Percentiles rank a stretch among this genome's conserved stretches.
Evolutionary conservation across 2,329 filamentous ascomycete genomes (phyloP).

Genomic region (Trichoderma afroharzianum): DNA sequence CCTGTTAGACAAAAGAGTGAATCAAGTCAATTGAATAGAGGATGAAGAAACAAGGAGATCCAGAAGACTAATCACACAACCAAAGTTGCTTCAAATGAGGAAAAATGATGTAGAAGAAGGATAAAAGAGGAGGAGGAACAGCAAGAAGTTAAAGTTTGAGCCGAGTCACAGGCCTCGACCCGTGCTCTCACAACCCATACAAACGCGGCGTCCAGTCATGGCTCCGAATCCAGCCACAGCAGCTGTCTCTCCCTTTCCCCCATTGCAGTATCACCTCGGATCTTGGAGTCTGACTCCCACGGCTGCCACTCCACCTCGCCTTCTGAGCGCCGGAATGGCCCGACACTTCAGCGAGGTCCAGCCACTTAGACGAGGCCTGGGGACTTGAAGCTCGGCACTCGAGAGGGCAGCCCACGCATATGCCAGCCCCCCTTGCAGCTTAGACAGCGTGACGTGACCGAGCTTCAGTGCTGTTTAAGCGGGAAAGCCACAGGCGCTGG

Average conservation of each 20-base stretch:
- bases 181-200: background rate
- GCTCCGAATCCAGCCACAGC: constrained; percentile 6
- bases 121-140: background rate
- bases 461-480: background rate
- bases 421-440: background rate
- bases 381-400: constrained; percentile 6
- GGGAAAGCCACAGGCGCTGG: background rate
- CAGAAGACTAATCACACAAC: background rate
- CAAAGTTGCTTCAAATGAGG: background rate
- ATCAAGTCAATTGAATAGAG: background rate
- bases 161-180: constrained; percentile 14
- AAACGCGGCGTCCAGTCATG: constrained; percentile 7
- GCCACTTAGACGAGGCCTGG: constrained; percentile 8
- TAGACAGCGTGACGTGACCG: constrained; percentile 10
- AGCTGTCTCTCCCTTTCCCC: background rate
- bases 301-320: background rate
- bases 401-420: background rate
- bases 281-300: background rate
- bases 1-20: background rate
- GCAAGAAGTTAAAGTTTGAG: constrained; percentile 3
- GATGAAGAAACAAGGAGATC: background rate
- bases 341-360: background rate
- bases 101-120: background rate
- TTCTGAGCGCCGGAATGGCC: constrained; percentile 18
- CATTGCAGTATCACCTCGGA: constrained; percentile 13